Evolutionary conservation across 805 yeast species (phyloP).

Genomic region (Candida cerambycidarum): DNA sequence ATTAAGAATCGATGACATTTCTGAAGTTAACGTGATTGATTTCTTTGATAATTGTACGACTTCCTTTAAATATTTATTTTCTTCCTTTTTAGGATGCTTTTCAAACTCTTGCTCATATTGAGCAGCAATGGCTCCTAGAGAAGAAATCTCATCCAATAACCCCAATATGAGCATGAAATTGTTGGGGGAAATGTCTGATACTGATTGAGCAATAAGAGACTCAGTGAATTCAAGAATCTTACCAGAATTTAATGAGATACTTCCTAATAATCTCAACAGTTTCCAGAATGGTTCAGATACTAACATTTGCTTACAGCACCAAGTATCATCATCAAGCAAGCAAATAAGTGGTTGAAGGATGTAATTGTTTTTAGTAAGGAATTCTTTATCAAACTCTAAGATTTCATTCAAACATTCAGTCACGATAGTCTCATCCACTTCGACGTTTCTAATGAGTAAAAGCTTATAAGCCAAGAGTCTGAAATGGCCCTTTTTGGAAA

Average conservation of each 20-base stretch:
- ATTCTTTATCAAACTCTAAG: slow-evolving; percentile 38
- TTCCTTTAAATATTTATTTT: slow-evolving; percentile 36
- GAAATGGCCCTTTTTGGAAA: slow-evolving; percentile 32
- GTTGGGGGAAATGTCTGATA: slow-evolving; percentile 39
- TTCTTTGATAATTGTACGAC: slow-evolving; percentile 58
- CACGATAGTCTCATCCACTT: slow-evolving; percentile 18
- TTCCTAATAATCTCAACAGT: slow-evolving; percentile 47
- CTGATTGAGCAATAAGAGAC: slow-evolving; percentile 30
- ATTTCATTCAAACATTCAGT: slow-evolving; percentile 10
- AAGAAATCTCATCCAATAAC: slow-evolving; percentile 73
- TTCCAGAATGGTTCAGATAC: slow-evolving; percentile 52
- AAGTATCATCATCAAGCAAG: slow-evolving; percentile 43
- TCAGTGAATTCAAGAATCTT: slow-evolving; percentile 50
- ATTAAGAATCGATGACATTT: slow-evolving; percentile 40
- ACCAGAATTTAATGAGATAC: slow-evolving; percentile 41
- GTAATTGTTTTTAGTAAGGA: slow-evolving; percentile 39
- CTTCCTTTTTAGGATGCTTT: slow-evolving; percentile 12
- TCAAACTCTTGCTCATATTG: slow-evolving; percentile 70
- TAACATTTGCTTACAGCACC: slow-evolving; percentile 40
- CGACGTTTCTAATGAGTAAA: slow-evolving; percentile 42
- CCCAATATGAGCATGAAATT: slow-evolving; percentile 71
- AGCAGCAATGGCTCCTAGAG: slow-evolving; percentile 77
- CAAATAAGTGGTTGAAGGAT: slow-evolving; percentile 51
- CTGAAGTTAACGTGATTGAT: slow-evolving; percentile 61
- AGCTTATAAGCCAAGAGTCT: slow-evolving; percentile 55